Evolutionary conservation across 345 rosid genomes (phyloP).

Genomic region (Salix viminalis): DNA sequence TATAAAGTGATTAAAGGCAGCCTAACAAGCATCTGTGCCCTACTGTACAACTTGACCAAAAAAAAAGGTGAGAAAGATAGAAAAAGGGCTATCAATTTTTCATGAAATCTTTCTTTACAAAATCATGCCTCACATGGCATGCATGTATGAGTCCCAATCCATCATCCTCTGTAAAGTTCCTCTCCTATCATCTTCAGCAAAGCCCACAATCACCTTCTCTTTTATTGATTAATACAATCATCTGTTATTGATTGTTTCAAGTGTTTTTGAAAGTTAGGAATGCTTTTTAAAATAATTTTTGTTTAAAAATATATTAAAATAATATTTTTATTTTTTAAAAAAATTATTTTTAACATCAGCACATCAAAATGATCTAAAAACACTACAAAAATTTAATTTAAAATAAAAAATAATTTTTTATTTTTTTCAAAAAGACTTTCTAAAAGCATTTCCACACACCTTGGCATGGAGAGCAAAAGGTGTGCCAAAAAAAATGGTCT

Average conservation of each 20-base stretch:
- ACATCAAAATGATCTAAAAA: too few relatives aligned
- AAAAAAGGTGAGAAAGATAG: background rate
- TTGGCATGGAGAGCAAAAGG: constrained; percentile 6
- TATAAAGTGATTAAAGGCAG: background rate
- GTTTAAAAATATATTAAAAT: too few relatives aligned
- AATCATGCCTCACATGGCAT: constrained; percentile 1
- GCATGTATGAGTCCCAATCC: background rate
- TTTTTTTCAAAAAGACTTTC: too few relatives aligned
- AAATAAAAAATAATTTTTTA: too few relatives aligned
- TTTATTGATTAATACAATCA: background rate
- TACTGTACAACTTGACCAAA: background rate
- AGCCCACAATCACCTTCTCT: background rate
- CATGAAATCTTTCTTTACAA: background rate
- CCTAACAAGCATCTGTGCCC: background rate
- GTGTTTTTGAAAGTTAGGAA: too few relatives aligned
- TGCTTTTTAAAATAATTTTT: too few relatives aligned
- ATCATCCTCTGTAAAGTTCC: background rate
- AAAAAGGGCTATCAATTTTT: background rate
- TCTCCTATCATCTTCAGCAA: background rate
- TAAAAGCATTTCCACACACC: too few relatives aligned
- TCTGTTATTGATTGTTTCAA: too few relatives aligned
- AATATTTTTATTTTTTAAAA: too few relatives aligned
- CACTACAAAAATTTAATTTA: too few relatives aligned
- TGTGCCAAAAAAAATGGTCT: background rate
- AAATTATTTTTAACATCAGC: too few relatives aligned